Conservation (phyloP, 2,329 filamentous ascomycete genomes). For the Diaporthe citrichinensis region DNA sequence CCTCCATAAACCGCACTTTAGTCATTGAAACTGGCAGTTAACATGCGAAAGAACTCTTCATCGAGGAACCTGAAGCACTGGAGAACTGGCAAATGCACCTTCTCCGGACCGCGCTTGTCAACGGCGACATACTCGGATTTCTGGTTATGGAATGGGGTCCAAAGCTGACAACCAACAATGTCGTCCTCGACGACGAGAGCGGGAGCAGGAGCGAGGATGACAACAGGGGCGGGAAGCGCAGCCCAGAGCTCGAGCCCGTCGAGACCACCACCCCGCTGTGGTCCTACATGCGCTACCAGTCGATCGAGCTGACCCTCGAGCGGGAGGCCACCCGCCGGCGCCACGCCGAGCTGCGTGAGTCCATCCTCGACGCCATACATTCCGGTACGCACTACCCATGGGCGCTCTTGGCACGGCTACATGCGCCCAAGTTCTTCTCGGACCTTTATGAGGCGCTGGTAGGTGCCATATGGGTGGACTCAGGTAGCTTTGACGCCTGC, state of each 20-base stretch:
- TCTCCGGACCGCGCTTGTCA: constrained; percentile 82
- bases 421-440: constrained; percentile 82
- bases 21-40: not conserved
- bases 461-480: constrained; percentile 89
- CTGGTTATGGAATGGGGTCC: constrained; percentile 73
- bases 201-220: not conserved
- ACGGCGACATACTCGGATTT: constrained; percentile 85
- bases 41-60: constrained; percentile 64
- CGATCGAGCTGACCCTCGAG: constrained; percentile 60
- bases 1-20: not conserved
- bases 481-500: constrained; percentile 73
- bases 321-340: constrained; percentile 60
- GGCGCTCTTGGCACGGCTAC: constrained; percentile 76
- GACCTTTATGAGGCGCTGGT: constrained; percentile 87
- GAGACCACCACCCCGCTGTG: constrained; percentile 64
- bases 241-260: constrained; percentile 40
- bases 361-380: constrained; percentile 66
- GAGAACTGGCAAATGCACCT: constrained; percentile 77
- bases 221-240: constrained; percentile 45
- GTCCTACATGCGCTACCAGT: constrained; percentile 77
- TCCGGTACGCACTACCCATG: constrained; percentile 78
- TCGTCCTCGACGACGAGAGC: constrained; percentile 7
- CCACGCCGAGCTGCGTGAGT: constrained; percentile 62
- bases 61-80: constrained; percentile 53
- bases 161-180: constrained; percentile 49